Evolutionary conservation across 768 basidiomycete species (phyloP).

Genomic region (Russula foetens): DNA sequence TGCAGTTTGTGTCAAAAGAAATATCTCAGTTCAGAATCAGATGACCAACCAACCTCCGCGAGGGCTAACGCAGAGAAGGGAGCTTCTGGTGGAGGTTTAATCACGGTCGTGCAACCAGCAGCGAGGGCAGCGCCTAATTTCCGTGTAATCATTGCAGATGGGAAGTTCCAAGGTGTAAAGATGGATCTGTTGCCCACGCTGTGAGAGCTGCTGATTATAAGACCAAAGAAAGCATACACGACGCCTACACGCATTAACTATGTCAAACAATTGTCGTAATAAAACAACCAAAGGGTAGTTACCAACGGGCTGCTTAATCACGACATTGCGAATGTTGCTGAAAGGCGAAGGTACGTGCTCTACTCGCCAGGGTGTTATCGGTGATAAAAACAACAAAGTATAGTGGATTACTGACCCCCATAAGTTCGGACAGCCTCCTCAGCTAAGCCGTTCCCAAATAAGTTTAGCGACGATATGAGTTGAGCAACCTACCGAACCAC

Average conservation of each 20-base stretch:
- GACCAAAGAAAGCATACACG: constrained; percentile 31
- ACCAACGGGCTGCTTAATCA: constrained; percentile 92
- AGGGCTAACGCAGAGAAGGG: constrained; percentile 90
- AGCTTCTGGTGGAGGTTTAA: constrained; percentile 93
- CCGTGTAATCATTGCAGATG: constrained; percentile 90
- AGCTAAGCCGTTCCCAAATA: constrained; percentile 38
- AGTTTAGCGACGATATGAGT: neutral
- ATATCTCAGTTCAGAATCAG: neutral
- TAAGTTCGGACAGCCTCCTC: constrained; percentile 90
- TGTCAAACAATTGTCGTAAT: neutral
- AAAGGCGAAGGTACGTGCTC: constrained; percentile 78
- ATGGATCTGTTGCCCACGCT: constrained; percentile 46
- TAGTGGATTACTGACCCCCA: constrained; percentile 47
- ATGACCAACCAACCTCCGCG: constrained; percentile 53
- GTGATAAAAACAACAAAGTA: neutral
- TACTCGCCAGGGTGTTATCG: constrained; percentile 24
- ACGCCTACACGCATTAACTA: constrained; percentile 30
- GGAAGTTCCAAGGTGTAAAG: constrained; percentile 89
- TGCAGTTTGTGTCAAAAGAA: neutral
- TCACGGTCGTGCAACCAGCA: constrained; percentile 92
- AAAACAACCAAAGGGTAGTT: constrained; percentile 22
- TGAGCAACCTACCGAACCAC: constrained; percentile 67
- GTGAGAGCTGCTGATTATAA: neutral
- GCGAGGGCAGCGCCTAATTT: constrained; percentile 86
- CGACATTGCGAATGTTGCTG: constrained; percentile 67